Conservation (phyloP, 140 eudicot genomes). For the Erigeron philadelphicus region DNA sequence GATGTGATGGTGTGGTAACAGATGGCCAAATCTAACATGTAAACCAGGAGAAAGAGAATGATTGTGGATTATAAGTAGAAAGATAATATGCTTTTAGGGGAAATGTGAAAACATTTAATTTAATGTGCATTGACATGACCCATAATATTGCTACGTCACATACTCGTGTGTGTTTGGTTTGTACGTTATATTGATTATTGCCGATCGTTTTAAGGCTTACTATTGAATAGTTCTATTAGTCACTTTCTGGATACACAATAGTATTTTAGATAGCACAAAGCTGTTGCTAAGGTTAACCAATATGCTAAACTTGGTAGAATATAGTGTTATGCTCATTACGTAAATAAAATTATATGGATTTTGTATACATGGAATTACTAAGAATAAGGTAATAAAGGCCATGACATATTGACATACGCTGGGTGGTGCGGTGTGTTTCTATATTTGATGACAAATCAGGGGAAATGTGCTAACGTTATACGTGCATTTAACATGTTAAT, state of each 20-base stretch:
- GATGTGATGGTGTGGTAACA: no score
- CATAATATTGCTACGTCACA: not conserved
- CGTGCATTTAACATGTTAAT: constrained; percentile 8
- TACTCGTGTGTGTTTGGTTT: no score
- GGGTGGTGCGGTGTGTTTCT: not conserved
- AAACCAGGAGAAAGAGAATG: no score
- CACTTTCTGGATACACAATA: not conserved
- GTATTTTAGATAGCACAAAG: constrained; percentile 9
- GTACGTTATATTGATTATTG: no score
- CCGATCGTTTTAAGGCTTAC: not conserved
- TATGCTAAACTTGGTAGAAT: not conserved
- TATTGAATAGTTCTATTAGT: constrained; percentile 7
- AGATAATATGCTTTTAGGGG: no score
- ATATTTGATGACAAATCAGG: constrained; percentile 4
- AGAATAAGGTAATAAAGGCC: not conserved
- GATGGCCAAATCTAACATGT: no score
- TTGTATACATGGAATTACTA: not conserved
- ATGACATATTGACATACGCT: not conserved
- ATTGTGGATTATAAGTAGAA: no score
- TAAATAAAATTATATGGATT: not conserved
- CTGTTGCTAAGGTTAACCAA: not conserved
- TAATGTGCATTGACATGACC: no score
- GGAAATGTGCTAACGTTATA: not conserved
- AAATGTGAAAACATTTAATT: no score
- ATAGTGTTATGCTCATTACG: not conserved